Evolutionary conservation across 2,329 filamentous ascomycete species (phyloP).

Genomic region (Penicillium sp.): DNA sequence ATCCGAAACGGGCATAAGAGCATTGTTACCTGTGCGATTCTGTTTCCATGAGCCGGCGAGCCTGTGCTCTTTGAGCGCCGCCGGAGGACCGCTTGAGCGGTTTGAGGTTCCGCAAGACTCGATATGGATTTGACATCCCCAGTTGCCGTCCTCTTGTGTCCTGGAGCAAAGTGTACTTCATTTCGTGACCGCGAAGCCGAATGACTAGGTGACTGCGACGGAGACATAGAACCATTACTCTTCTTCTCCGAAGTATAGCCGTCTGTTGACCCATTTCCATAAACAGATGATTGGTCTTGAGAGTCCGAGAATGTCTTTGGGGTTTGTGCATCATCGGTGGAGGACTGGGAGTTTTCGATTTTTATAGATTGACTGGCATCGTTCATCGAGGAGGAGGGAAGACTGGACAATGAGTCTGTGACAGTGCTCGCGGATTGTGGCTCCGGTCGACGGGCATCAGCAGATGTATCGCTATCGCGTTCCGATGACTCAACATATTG

Average conservation of each 20-base stretch:
- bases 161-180: conserved; percentile 23
- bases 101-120: conserved; percentile 12
- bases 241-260: conserved; percentile 9
- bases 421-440: conserved; percentile 17
- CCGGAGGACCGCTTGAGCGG: conserved; percentile 26
- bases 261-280: conserved; percentile 9
- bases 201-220: conserved; percentile 6
- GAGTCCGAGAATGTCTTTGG: conserved; percentile 7
- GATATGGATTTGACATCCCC: conserved; percentile 64
- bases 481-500: conserved; percentile 21
- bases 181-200: conserved; percentile 2
- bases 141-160: conserved; percentile 74
- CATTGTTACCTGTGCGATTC: conserved; percentile 74
- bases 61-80: conserved; percentile 73
- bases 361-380: conserved; percentile 10
- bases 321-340: conserved; percentile 7
- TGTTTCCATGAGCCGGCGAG: conserved; percentile 64
- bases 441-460: conserved; percentile 17
- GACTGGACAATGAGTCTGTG: conserved; percentile 16
- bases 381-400: conserved; percentile 15
- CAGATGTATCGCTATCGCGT: conserved; percentile 22
- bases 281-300: conserved; percentile 6
- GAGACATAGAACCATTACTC: conserved; percentile 17
- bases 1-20: not conserved
- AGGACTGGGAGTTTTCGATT: conserved; percentile 6